Evolutionary conservation across 2,329 filamentous ascomycete species (phyloP).

Genomic region (Exophiala sp.): DNA sequence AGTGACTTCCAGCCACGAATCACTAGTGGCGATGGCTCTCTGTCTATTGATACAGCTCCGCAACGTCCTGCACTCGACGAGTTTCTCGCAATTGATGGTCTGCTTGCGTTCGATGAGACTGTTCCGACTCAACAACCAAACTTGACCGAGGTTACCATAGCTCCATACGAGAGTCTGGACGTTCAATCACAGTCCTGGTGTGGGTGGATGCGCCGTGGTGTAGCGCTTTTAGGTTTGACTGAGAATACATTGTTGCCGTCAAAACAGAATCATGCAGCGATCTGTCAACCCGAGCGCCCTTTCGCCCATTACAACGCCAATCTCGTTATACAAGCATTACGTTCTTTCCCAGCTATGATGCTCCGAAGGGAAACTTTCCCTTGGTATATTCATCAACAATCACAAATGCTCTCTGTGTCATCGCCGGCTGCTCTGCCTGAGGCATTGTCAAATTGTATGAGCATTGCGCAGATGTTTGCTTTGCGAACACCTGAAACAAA

Average conservation of each 20-base stretch:
- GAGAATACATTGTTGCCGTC: neutral
- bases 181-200: neutral
- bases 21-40: no score
- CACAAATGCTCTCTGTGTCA: neutral
- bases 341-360: slow-evolving; percentile 28
- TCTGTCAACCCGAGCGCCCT: slow-evolving; percentile 1
- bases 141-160: neutral
- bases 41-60: no score
- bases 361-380: slow-evolving; percentile 28
- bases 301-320: slow-evolving; percentile 13
- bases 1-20: no score
- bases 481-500: slow-evolving; percentile 20
- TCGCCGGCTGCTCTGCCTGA: slow-evolving; percentile 9
- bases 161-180: neutral
- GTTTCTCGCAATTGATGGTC: no score
- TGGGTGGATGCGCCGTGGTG: neutral
- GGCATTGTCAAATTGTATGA: slow-evolving; percentile 26
- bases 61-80: no score
- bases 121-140: no score
- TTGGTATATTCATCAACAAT: slow-evolving; percentile 26
- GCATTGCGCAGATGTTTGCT: slow-evolving; percentile 28
- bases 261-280: neutral
- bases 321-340: slow-evolving; percentile 13
- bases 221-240: neutral
- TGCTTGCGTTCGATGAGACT: no score